Evolutionary conservation across 73 alveolate species (phyloP).

Genomic region (Loxodes magnus): DNA sequence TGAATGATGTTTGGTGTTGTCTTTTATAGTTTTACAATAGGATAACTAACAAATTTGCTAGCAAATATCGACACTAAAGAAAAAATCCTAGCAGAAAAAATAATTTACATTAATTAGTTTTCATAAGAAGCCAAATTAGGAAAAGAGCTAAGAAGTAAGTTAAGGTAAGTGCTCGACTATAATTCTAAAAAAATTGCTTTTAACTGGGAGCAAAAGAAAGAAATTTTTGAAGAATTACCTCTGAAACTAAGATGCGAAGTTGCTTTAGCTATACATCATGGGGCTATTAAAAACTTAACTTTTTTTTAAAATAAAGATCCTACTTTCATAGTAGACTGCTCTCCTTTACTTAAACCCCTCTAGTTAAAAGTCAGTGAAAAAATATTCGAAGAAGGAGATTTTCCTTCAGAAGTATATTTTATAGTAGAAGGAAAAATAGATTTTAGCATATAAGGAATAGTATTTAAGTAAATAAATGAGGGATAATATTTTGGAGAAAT

Average conservation of each 20-base stretch:
- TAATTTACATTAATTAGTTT: conserved; percentile 18
- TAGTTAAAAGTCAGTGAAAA: conserved; percentile 23
- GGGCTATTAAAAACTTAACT: conserved; percentile 20
- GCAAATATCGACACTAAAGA: conserved; percentile 33
- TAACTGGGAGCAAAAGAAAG: not conserved
- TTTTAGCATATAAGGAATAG: conserved; percentile 17
- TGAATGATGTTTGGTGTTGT: conserved; percentile 68
- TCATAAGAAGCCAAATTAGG: not conserved
- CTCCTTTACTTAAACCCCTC: conserved; percentile 50
- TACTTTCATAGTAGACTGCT: conserved; percentile 39
- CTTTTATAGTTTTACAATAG: conserved; percentile 50
- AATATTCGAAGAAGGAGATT: conserved; percentile 51
- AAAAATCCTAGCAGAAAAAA: conserved; percentile 14
- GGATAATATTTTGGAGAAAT: conserved; percentile 66
- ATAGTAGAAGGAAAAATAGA: conserved; percentile 38
- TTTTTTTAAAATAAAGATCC: conserved; percentile 39
- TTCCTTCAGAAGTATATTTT: conserved; percentile 43
- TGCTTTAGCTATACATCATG: conserved; percentile 41
- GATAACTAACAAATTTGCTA: conserved; percentile 37
- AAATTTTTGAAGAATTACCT: conserved; percentile 67
- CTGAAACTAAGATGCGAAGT: conserved; percentile 68
- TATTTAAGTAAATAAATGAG: conserved; percentile 27
- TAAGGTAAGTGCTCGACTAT: not conserved
- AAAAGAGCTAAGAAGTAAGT: conserved; percentile 1
- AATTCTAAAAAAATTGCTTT: not conserved